Evolutionary conservation across 2,329 filamentous ascomycete species (phyloP), one percentile per base, ranked within the genome.

Genomic region (Penicillium aurantiogriseum): DNA sequence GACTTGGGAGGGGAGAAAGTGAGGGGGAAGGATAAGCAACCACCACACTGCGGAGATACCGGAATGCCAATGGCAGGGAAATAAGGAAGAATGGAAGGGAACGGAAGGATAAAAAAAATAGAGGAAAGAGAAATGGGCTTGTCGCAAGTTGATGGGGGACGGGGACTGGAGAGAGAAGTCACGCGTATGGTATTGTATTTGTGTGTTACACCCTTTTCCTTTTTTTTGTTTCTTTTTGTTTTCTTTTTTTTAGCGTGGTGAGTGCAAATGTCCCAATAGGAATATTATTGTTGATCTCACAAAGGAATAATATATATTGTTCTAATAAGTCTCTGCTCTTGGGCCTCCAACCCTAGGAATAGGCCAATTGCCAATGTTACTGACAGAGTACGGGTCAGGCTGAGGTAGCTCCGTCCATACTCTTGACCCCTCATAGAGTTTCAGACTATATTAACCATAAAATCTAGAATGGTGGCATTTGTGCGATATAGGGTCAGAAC

Each of bases 121-220:
- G 45, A 45, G 49, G 54, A 56, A 52, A 33, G 39, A 39, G 44
- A 49, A 43, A 51, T 25, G 44, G 56, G 21, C 56, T 54, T 36
- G 49, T 56, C 43, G 48, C 48, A 56, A 47, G 54, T 56, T 53
- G 54, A 53, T 33, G 27, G 44, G 44, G 27, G 25, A 23, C 27
- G 39, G 48, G 13, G 4, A 31, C n/a, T 38, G 35, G 29, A 15
- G 53, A 38, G 42, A 45, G 42, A 48, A 53, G 54, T 57, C 54
- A 56, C 54, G 54, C 54, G 54, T 57, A 57, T 47, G 40, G 54
- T 57, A 57, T 39, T 46, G 49, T 57, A 56, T 56, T 55, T 36
- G 33, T 39, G 53, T 44, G 53, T 56, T 51, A 56, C 53, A 56
- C 46, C 35, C 45, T 54, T 17, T 29, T 42, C 27, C 25, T 33